Base-by-base conservation (phyloP, 1,284 basidiomycete genomes). In the Thecaphora thlaspeos region DNA sequence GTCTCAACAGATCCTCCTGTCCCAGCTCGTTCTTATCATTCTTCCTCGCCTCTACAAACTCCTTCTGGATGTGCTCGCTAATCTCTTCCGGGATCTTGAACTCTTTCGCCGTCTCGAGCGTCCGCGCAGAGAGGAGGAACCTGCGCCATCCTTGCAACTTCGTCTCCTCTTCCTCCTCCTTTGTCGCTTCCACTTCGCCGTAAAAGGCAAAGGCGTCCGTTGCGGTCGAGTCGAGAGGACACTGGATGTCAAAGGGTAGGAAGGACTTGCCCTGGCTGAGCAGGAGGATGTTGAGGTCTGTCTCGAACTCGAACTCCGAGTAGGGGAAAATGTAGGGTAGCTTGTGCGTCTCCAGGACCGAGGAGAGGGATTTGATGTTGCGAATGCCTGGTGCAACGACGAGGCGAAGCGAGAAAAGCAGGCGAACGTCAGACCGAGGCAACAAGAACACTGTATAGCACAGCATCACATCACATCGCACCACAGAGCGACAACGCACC, bases 241-340 rank as follows among this genome's bases (percentile, higher is more conserved):
- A 51, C 37, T 68, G 62, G 15, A 69, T 50, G 59, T 79, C 65
- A 18, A 79, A 76, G 2, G 79, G 70, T 36, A 76, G 51, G 46
- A 81, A 69, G 19, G 75, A 71, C 64, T 82, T 83, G 30, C 89
- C 88, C 59, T 86, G 82, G 43, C 83, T 83, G 7, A 89, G 75
- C 0, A 89, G 79, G 23, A 91, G 65, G 52, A 87, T 84, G 37
- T 79, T 81, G 19, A 89, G 80, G 66, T 91, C 88, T 1, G 88
- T 89, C 24, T 86, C 82, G 70, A 92, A 89, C 12, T 84, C 81
- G 71, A 88, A 90, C 24, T 75, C 74, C 68, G 85, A 88, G 78
- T 84, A 92, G 0, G 90, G 90, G 76, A 91, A 92, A 28, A 82
- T 78, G 74, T 91, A 92, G 12, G 85, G 81, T n/a, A 91, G 79